Conservation (phyloP, 306 rosid genomes). For the Delonix regia region DNA sequence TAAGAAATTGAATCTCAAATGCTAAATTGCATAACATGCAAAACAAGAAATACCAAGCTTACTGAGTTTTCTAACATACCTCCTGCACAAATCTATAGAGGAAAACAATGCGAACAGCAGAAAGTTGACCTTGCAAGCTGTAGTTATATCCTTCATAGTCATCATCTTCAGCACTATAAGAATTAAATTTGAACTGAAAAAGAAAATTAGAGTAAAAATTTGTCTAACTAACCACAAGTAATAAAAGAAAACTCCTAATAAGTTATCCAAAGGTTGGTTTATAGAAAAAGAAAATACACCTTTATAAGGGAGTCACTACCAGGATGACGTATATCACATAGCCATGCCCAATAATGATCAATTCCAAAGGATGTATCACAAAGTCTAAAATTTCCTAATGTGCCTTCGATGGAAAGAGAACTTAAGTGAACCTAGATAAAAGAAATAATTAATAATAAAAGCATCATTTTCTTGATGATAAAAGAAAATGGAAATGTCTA, state of each 20-base stretch:
- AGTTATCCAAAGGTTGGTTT: slow-evolving; percentile 28
- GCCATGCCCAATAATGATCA: slow-evolving; percentile 91
- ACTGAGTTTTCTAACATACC: slow-evolving; percentile 54
- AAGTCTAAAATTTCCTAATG: slow-evolving; percentile 86
- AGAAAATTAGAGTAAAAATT: slow-evolving; percentile 30
- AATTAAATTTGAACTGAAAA: slow-evolving; percentile 84
- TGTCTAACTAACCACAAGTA: not conserved
- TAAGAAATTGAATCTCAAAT: slow-evolving; percentile 20
- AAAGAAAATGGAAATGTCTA: too few relatives aligned
- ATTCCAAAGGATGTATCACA: slow-evolving; percentile 76
- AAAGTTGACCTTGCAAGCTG: slow-evolving; percentile 84
- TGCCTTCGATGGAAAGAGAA: slow-evolving; percentile 88
- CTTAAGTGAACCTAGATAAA: slow-evolving; percentile 78
- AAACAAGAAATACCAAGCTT: slow-evolving; percentile 14
- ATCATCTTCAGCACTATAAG: slow-evolving; percentile 83
- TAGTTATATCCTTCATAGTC: slow-evolving; percentile 88
- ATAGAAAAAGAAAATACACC: slow-evolving; percentile 44
- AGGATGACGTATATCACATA: slow-evolving; percentile 90
- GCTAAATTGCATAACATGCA: not conserved
- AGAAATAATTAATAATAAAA: slow-evolving; percentile 27
- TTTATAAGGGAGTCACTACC: slow-evolving; percentile 89
- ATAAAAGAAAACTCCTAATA: slow-evolving; percentile 9
- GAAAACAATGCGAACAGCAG: slow-evolving; percentile 93
- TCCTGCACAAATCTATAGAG: slow-evolving; percentile 95
- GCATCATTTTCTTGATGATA: too few relatives aligned